A percentile compares a stretch with the other conserved stretches of the same genome.
Evolutionary conservation across 169 alveolate species (phyloP).

Genomic region (Fabrea salina): DNA sequence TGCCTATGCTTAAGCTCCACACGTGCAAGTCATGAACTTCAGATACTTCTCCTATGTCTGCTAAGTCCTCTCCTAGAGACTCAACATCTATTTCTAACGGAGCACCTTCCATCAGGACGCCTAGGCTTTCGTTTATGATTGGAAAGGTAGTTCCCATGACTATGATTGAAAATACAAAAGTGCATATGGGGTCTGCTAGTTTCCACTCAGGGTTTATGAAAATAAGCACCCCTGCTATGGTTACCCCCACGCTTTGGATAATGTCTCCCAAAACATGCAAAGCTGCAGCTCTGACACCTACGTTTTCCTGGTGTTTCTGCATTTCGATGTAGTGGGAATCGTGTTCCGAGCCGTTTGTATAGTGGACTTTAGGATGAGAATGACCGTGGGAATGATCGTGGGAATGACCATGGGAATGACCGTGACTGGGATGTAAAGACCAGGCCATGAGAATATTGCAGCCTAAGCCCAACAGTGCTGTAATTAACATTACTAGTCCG

Average conservation of each 20-base stretch:
- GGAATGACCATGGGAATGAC: constrained; percentile 36
- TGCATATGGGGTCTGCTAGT: constrained; percentile 96
- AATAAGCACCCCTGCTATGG: constrained; percentile 89
- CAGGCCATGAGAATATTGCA: constrained; percentile 90
- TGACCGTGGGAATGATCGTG: neutral
- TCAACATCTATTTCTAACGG: constrained; percentile 87
- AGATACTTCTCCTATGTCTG: constrained; percentile 82
- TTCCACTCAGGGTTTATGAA: constrained; percentile 81
- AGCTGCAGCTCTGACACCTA: constrained; percentile 90
- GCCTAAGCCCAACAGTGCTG: constrained; percentile 90
- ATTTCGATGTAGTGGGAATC: too few relatives aligned
- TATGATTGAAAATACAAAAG: constrained; percentile 90
- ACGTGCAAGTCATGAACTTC: constrained; percentile 95
- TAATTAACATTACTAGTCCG: constrained; percentile 91
- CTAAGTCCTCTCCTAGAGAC: constrained; percentile 78
- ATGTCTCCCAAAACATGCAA: constrained; percentile 94
- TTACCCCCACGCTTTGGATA: constrained; percentile 91
- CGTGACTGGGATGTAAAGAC: constrained; percentile 69
- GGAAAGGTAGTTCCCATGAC: constrained; percentile 92
- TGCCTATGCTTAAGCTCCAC: constrained; percentile 94
- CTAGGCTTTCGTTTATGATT: constrained; percentile 88
- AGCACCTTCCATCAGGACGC: constrained; percentile 93
- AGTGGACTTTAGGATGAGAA: too few relatives aligned
- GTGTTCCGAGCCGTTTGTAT: too few relatives aligned
- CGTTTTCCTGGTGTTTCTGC: constrained; percentile 61